Evolutionary conservation across 2,329 filamentous ascomycete species (phyloP).

Genomic region (Verticillium albo-atrum): DNA sequence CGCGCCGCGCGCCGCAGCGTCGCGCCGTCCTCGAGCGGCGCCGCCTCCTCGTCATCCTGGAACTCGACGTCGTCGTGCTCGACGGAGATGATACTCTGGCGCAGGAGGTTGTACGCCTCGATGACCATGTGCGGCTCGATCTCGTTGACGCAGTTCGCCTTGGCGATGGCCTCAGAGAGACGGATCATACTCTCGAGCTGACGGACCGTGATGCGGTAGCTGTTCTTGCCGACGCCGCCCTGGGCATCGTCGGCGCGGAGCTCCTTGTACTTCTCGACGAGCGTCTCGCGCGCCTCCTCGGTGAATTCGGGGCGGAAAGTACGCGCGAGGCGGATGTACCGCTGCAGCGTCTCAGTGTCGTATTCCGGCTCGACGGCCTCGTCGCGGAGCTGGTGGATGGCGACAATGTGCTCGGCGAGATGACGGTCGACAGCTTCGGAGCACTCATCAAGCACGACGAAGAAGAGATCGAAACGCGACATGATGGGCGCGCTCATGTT

Average conservation of each 20-base stretch:
- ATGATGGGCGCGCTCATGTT: conserved; percentile 99
- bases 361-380: conserved; percentile 90
- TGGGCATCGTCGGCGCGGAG: conserved; percentile 89
- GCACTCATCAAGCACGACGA: conserved; percentile 94
- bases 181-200: conserved; percentile 96
- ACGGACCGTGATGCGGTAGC: conserved; percentile 94
- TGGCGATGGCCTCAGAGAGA: conserved; percentile 94
- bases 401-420: conserved; percentile 90
- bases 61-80: conserved; percentile 97
- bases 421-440: conserved; percentile 89
- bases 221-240: conserved; percentile 89
- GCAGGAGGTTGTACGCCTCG: conserved; percentile 85
- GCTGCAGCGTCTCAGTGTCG: conserved; percentile 91
- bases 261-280: conserved; percentile 94
- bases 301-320: conserved; percentile 94
- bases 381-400: conserved; percentile 87
- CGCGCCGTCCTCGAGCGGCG: conserved; percentile 38
- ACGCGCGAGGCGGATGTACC: conserved; percentile 93
- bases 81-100: conserved; percentile 94
- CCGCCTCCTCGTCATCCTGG: conserved; percentile 65
- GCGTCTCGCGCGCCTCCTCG: conserved; percentile 74
- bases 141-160: conserved; percentile 93
- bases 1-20: conserved; percentile 34
- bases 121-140: conserved; percentile 80
- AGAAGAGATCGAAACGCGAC: conserved; percentile 98